Evolutionary conservation across 768 basidiomycete genomes (phyloP).

Genomic region (Amanita rimosa): DNA sequence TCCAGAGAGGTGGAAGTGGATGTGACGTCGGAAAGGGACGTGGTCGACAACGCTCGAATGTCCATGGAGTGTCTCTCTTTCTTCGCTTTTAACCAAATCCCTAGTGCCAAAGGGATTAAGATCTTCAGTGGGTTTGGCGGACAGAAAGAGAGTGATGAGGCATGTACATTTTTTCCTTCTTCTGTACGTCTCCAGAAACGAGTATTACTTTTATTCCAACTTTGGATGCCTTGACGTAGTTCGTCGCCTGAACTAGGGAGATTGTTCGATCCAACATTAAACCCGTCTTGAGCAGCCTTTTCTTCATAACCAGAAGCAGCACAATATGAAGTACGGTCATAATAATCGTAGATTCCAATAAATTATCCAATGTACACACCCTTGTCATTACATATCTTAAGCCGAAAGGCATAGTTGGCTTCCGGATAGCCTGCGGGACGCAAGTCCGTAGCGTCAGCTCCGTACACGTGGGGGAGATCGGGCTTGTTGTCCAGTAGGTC

Average conservation of each 20-base stretch:
- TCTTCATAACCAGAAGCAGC: conserved; percentile 33
- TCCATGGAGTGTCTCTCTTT: no score
- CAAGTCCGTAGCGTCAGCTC: conserved; percentile 15
- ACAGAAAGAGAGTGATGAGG: no score
- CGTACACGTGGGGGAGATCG: conserved; percentile 17
- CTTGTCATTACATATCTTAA: background rate
- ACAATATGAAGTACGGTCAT: no score
- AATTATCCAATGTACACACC: no score
- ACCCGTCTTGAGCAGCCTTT: conserved; percentile 37
- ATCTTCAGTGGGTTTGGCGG: no score
- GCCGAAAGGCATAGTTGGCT: conserved; percentile 9
- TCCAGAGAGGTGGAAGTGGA: no score
- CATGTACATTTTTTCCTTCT: no score
- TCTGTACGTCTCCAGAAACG: conserved; percentile 30
- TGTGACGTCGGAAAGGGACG: no score
- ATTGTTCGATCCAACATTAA: conserved; percentile 36
- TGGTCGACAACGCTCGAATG: no score
- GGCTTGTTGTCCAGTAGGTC: conserved; percentile 26
- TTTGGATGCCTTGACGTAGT: conserved; percentile 17
- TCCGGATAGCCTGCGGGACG: conserved; percentile 23
- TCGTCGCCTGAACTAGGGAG: conserved; percentile 16
- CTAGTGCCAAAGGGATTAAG: no score
- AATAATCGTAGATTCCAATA: conserved; percentile 3
- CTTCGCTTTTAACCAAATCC: no score
- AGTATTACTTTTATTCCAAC: conserved; percentile 14